These are phyloP conservation scores for Penicillium tannophilum DNA, from an alignment of 495 filamentous ascomycete species.

Conservation along the genomic window DNA sequence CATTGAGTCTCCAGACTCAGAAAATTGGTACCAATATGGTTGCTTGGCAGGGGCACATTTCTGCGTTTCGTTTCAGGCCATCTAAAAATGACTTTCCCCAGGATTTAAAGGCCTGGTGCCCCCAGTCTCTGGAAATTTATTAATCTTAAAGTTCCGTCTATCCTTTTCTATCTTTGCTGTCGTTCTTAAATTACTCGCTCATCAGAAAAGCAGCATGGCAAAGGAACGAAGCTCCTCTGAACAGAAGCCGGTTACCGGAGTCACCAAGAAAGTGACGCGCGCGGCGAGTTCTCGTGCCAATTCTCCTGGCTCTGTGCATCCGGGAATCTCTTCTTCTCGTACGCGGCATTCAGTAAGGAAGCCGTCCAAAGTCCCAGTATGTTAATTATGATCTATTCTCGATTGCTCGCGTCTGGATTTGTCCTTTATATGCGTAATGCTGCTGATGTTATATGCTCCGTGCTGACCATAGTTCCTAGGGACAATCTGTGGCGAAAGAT, in stretches of 20 bases:
- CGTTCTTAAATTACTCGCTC: not conserved
- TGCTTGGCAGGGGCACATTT: not conserved
- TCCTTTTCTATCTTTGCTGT: too few relatives aligned
- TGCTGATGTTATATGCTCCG: not conserved
- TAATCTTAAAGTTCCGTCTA: too few relatives aligned
- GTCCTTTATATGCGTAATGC: not conserved
- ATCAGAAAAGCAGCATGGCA: not conserved
- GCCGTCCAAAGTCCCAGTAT: not conserved
- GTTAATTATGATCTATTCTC: not conserved
- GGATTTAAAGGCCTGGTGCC: not conserved
- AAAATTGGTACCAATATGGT: slow-evolving; percentile 1
- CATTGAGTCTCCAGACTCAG: not conserved
- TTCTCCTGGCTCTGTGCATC: not conserved
- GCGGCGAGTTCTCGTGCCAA: not conserved
- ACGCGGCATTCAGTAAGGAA: not conserved
- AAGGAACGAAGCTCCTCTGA: not conserved
- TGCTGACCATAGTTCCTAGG: not conserved
- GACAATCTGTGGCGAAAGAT: not conserved
- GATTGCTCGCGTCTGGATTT: not conserved
- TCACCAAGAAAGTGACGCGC: not conserved
- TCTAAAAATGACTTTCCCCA: not conserved
- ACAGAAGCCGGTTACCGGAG: not conserved
- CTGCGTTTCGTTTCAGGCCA: not conserved
- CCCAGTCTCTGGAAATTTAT: not conserved
- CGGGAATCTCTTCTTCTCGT: not conserved